These are phyloP conservation scores for Chenopodium berlandieri DNA, from an alignment of 148 eudicot species.

Conservation along the genomic window DNA sequence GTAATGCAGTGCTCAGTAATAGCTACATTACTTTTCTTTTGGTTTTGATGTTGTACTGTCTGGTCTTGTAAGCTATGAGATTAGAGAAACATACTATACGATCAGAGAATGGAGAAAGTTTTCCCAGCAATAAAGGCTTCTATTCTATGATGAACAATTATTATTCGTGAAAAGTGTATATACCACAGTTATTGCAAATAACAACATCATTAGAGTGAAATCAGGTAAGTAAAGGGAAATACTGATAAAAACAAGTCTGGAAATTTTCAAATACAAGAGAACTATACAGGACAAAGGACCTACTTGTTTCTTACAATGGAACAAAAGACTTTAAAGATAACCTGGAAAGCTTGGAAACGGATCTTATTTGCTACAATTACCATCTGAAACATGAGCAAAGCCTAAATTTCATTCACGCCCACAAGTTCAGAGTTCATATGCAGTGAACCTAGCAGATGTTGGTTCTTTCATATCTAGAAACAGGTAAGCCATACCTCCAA, in stretches of 20 bases:
- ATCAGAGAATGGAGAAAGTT: too few relatives aligned
- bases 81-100: too few relatives aligned
- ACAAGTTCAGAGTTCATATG: slow-evolving; percentile 46
- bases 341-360: background rate
- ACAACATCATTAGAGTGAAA: background rate
- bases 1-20: background rate
- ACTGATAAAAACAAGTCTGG: background rate
- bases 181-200: too few relatives aligned
- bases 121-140: too few relatives aligned
- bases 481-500: slow-evolving; percentile 67
- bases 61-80: too few relatives aligned
- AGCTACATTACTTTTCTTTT: background rate
- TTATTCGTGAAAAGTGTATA: too few relatives aligned
- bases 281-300: background rate
- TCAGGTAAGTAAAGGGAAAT: background rate
- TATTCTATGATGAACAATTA: too few relatives aligned
- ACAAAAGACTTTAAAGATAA: background rate
- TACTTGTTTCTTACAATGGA: background rate
- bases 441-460: slow-evolving; percentile 55
- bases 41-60: background rate
- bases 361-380: background rate
- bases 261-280: background rate
- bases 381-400: background rate
- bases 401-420: too few relatives aligned
- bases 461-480: slow-evolving; percentile 66